These are phyloP conservation scores for Drechslera avenae DNA, from an alignment of 2,329 filamentous ascomycete species.

Conservation along the genomic window DNA sequence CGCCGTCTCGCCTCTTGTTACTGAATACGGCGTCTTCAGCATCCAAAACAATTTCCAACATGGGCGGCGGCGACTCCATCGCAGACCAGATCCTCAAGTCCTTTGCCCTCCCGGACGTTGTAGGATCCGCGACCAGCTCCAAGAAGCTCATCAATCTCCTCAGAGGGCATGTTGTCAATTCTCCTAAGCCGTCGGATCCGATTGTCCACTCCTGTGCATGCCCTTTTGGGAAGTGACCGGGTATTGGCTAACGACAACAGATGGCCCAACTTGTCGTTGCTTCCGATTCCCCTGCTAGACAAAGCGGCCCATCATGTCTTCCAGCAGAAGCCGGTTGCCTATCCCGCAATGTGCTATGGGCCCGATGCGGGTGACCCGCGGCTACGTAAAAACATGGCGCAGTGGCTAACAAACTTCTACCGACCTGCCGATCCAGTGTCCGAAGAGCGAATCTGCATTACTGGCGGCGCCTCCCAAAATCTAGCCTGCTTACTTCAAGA, in stretches of 20 bases:
- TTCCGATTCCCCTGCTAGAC: constrained; percentile 68
- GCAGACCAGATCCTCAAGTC: constrained; percentile 15
- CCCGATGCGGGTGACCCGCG: constrained; percentile 67
- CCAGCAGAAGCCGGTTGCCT: constrained; percentile 61
- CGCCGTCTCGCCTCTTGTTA: constrained; percentile 11
- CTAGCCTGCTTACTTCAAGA: constrained; percentile 77
- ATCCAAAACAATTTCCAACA: constrained; percentile 20
- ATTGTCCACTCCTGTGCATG: constrained; percentile 8
- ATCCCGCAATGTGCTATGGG: constrained; percentile 76
- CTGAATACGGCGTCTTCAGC: constrained; percentile 19
- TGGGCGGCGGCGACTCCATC: constrained; percentile 15
- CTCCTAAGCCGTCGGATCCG: constrained; percentile 11
- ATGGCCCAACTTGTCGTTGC: constrained; percentile 68
- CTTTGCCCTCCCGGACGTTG: constrained; percentile 38
- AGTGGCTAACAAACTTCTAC: constrained; percentile 73
- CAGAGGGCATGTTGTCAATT: constrained; percentile 37
- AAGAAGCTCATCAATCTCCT: constrained; percentile 46
- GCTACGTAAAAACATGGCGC: constrained; percentile 68
- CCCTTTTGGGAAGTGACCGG: constrained; percentile 17
- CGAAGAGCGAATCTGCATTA: constrained; percentile 73
- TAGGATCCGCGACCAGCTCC: constrained; percentile 34
- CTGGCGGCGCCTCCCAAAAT: constrained; percentile 84
- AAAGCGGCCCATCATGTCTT: constrained; percentile 66
- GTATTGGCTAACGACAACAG: constrained; percentile 49
- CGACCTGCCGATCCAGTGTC: constrained; percentile 51